phyloP scores from a whole-genome alignment of 2,329 filamentous ascomycete genomes.

The Ceratocystis cacaofunesta region DNA sequence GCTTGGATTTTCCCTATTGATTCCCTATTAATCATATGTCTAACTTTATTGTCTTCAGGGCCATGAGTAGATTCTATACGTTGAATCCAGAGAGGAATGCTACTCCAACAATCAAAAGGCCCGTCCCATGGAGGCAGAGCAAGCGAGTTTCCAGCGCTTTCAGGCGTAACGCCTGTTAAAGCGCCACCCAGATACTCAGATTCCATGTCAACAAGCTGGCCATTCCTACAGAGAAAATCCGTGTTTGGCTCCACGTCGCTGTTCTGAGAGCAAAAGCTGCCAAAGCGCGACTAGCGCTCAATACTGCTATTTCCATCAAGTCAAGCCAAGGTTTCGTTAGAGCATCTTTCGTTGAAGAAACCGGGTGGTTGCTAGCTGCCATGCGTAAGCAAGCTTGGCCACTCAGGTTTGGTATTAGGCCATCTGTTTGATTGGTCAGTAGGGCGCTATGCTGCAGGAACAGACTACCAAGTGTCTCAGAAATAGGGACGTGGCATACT shows the following conservation, averaged over 20 bases:
- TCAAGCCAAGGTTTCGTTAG: conserved; percentile 49
- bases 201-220: conserved; percentile 60
- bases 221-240: conserved; percentile 52
- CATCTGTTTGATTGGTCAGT: conserved; percentile 28
- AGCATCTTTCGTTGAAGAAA: conserved; percentile 58
- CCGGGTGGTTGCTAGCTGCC: conserved; percentile 41
- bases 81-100: not conserved
- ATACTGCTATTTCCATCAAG: conserved; percentile 45
- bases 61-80: not conserved
- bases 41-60: too few species aligned
- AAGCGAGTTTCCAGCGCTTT: not conserved
- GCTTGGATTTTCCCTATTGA: not conserved
- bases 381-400: conserved; percentile 56
- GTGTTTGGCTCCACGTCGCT: conserved; percentile 63
- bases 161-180: conserved; percentile 29
- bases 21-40: not conserved
- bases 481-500: conserved; percentile 22
- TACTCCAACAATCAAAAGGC: not conserved
- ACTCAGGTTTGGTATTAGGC: conserved; percentile 56
- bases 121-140: too few species aligned
- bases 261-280: conserved; percentile 51
- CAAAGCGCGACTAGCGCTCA: conserved; percentile 60
- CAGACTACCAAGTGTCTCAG: not conserved
- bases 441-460: not conserved
- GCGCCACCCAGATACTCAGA: conserved; percentile 55